Evolutionary conservation across 2,329 filamentous ascomycete genomes (phyloP).

Genomic region (Cryphonectria radicalis): DNA sequence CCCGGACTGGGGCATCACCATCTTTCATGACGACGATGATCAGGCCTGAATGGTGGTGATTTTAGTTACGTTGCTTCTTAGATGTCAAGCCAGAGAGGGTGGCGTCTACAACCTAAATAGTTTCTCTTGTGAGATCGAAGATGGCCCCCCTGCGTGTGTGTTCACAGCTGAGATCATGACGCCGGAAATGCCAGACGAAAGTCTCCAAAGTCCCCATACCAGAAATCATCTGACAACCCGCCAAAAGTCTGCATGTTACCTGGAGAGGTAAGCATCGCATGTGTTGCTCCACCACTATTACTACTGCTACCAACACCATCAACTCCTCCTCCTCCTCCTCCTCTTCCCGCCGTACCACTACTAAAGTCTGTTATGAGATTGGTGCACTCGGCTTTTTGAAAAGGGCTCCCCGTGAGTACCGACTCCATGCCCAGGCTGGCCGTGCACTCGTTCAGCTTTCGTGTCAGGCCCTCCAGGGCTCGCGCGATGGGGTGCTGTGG

Average conservation of each 20-base stretch:
- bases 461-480: not conserved
- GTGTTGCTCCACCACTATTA: no score
- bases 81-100: not conserved
- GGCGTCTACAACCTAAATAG: not conserved
- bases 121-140: not conserved
- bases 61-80: not conserved
- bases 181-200: constrained; percentile 1
- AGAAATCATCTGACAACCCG: constrained; percentile 2
- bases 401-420: constrained; percentile 7
- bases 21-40: not conserved
- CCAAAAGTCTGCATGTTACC: not conserved
- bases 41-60: not conserved
- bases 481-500: constrained; percentile 2
- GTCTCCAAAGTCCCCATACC: constrained; percentile 4
- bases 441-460: constrained; percentile 8
- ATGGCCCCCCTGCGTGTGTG: no score
- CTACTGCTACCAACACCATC: not conserved
- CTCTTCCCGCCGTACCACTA: not conserved
- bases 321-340: not conserved
- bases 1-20: not conserved
- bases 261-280: not conserved
- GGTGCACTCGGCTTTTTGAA: not conserved
- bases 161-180: not conserved
- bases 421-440: constrained; percentile 4
- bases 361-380: constrained; percentile 2